These are phyloP conservation scores for Gossypium gossypioides DNA, from an alignment of 441 rosid genomes.

Conservation along the genomic window DNA sequence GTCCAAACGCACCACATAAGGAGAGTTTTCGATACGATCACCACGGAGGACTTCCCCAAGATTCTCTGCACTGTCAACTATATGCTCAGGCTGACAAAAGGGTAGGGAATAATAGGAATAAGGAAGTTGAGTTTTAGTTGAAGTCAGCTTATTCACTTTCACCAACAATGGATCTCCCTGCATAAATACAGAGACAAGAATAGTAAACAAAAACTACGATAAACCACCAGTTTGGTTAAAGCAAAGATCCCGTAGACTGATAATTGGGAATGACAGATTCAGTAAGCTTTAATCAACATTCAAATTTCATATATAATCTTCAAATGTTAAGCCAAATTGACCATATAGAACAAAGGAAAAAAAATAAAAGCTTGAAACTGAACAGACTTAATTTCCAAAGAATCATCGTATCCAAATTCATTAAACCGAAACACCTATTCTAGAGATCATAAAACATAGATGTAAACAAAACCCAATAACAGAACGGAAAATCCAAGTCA, in stretches of 20 bases:
- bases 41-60: slow-evolving; percentile 95
- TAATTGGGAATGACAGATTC: neutral
- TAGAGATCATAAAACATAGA: slow-evolving; percentile 1
- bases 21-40: slow-evolving; percentile 91
- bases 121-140: slow-evolving; percentile 94
- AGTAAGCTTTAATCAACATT: neutral
- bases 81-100: slow-evolving; percentile 46
- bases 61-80: slow-evolving; percentile 84
- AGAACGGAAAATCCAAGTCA: neutral
- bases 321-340: neutral
- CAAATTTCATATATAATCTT: neutral
- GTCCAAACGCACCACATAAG: slow-evolving; percentile 50
- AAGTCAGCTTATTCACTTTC: slow-evolving; percentile 84
- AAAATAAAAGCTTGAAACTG: neutral
- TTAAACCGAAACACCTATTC: neutral
- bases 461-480: slow-evolving; percentile 3
- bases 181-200: slow-evolving; percentile 12
- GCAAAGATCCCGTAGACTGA: neutral
- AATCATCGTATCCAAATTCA: neutral
- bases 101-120: slow-evolving; percentile 76
- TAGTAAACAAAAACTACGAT: neutral
- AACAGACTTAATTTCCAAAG: neutral
- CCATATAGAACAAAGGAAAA: neutral
- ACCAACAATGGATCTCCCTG: slow-evolving; percentile 79
- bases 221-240: neutral